Conservation (phyloP, 306 rosid species). For the Sophora flavescens region DNA sequence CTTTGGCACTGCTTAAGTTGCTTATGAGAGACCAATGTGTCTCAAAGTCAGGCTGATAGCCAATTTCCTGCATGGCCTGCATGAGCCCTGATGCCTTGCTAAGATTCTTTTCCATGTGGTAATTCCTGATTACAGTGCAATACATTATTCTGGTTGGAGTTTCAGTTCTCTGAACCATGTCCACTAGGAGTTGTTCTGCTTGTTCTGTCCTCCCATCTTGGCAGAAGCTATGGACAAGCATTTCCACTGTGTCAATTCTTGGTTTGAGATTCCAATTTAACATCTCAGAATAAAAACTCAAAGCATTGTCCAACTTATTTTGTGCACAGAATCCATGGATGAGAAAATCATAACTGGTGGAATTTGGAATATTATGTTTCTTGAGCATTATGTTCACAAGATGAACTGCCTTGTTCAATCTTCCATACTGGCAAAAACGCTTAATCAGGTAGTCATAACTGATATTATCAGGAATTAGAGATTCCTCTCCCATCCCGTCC, state of each 20-base stretch:
- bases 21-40: constrained; percentile 92
- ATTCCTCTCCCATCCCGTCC: constrained; percentile 65
- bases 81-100: constrained; percentile 71
- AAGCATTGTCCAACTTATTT: constrained; percentile 61
- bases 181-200: constrained; percentile 69
- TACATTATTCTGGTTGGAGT: constrained; percentile 74
- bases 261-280: constrained; percentile 63
- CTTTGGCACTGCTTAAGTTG: constrained; percentile 59
- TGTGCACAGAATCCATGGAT: constrained; percentile 63
- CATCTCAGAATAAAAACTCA: constrained; percentile 79
- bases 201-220: constrained; percentile 62
- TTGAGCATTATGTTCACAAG: constrained; percentile 77
- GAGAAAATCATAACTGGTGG: constrained; percentile 74
- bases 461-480: constrained; percentile 69
- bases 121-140: constrained; percentile 59
- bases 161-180: constrained; percentile 64
- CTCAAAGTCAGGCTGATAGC: constrained; percentile 87
- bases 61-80: constrained; percentile 81
- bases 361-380: constrained; percentile 66
- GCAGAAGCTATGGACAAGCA: constrained; percentile 65
- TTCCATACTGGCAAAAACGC: constrained; percentile 67
- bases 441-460: constrained; percentile 73
- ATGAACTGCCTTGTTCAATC: constrained; percentile 67
- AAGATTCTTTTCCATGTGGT: constrained; percentile 65
- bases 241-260: constrained; percentile 57